Conservation (phyloP, 2,329 filamentous ascomycete species). For the Colletotrichum gigasporum region DNA sequence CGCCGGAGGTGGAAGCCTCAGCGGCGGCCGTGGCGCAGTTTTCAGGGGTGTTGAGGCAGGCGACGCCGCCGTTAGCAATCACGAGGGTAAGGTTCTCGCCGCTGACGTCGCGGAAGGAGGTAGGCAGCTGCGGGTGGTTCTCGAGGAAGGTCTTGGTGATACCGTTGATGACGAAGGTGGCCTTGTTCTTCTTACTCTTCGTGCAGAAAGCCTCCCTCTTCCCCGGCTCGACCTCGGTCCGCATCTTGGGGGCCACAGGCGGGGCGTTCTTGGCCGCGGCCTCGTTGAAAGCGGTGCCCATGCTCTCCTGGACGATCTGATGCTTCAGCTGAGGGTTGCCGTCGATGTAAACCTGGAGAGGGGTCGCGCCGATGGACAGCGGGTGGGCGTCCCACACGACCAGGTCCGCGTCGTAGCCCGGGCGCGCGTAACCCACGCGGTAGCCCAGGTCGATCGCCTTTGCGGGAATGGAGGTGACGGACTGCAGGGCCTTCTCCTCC, state of each 20-base stretch:
- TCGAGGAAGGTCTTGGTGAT: slow-evolving; percentile 47
- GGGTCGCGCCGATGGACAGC: slow-evolving; percentile 53
- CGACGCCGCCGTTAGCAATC: slow-evolving; percentile 48
- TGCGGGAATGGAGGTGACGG: slow-evolving; percentile 57
- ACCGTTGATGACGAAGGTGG: slow-evolving; percentile 47
- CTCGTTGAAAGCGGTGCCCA: slow-evolving; percentile 29
- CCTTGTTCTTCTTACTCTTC: slow-evolving; percentile 31
- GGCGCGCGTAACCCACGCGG: slow-evolving; percentile 52
- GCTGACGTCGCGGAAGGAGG: slow-evolving; percentile 12
- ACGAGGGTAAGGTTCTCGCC: slow-evolving; percentile 47
- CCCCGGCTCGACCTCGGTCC: slow-evolving; percentile 35
- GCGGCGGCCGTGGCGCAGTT: slow-evolving; percentile 20
- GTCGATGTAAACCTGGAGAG: slow-evolving; percentile 58
- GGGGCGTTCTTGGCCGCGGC: neutral
- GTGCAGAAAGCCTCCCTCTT: slow-evolving; percentile 38
- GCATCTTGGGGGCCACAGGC: slow-evolving; percentile 32
- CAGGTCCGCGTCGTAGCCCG: slow-evolving; percentile 60
- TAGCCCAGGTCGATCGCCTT: slow-evolving; percentile 51
- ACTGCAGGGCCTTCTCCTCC: slow-evolving; percentile 49
- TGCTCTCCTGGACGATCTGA: slow-evolving; percentile 41
- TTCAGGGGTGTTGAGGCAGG: slow-evolving; percentile 43
- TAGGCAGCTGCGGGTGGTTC: slow-evolving; percentile 25
- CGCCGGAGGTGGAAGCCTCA: slow-evolving; percentile 41
- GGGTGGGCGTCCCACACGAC: slow-evolving; percentile 60
- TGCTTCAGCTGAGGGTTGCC: slow-evolving; percentile 48